Base-by-base conservation (phyloP, 129 eudicot species). In the Escallonia rubra region DNA sequence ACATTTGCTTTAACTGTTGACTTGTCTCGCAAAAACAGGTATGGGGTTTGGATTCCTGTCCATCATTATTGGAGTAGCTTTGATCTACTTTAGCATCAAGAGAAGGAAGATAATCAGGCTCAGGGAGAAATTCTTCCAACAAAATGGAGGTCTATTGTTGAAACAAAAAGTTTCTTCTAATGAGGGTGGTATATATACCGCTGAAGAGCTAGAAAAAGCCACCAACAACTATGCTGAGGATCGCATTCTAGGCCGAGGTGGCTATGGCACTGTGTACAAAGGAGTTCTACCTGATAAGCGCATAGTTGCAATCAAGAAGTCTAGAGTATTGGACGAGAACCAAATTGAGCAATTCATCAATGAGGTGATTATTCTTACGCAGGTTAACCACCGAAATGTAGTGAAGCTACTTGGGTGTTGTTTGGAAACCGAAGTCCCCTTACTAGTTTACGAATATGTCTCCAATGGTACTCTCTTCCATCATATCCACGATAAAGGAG, bases 141-240 rank as follows among this genome's bases (percentile, higher is more conserved):
- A 80, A 81, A 81, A 81, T 54, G 86, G 86, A n/a, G 86, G 86
- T 11, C 11, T 73, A 12, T 45, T 81, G 49, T 60, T 81, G 39
- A 63, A 72, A 67, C 82, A 81, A 76, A 68, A 66, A 68, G 60
- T 57, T 1, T 56, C 68, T 45, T 62, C 83, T 3, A 78, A 72
- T 6, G 78, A 69, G 41, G 74, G 75, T 40, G 58, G 68, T 8
- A 57, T 69, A 4, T 78, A 72, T 51, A 56, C 78, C 1, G 69
- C 59, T 9, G 59, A 49, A 65, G 70, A 60, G 44, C n/a, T 60
- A 6, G 16, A 60, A 4, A 60, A 60, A 13, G 64, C 64, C 48
- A 60, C 64, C 11, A 38, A 63, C 44, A 41, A 64, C 23, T 72
- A 51, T 12, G 51, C 55, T 16, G 48, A 48, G 4, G 70, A 53